Base-by-base conservation (phyloP, 2,329 filamentous ascomycete genomes). In the Claviceps sp. region DNA sequence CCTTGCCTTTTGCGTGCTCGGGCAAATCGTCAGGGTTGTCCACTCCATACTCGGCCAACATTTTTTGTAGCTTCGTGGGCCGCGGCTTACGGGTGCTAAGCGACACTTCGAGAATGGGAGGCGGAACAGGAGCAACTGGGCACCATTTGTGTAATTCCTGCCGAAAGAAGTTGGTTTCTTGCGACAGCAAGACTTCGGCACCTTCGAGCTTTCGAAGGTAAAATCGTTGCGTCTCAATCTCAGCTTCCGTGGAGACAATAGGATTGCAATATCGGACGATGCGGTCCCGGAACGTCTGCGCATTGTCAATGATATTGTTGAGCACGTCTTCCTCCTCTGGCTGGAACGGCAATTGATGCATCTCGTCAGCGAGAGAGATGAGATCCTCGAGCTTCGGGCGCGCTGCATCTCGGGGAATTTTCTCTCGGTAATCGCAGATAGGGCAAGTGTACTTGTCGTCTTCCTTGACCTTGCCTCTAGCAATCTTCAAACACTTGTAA, bases 361-460 rank as follows among this genome's bases (percentile, higher is more conserved):
- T 84, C 65, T 97, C 91, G 8, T 90, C 86, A 54, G 89, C 83
- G 81, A 94, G 93, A 2, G 77, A 71, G 54, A 87, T 76, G 16
- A 98, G 74, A 59, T 97, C 90, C 65, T 98, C 93, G 0, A 98
- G 75, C 68, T 96, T 97, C 0, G 93, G 93, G 30, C 93, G 85
- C 22, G 93, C 89, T 24, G 93, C 93, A 73, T 98, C 93, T 46
- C 93, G 87, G 26, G 93, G 93, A 50, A 98, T 97, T 70, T 91
- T 94, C 64, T 96, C 87, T 17, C 93, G 85, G 82, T 90, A 96
- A 66, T 98, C 93, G 65, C 93, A 98, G 56, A 98, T 95, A 0
- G 93, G 93, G 62, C 93, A 98, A 1, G 91, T 97, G 65, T 96
- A 98, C 66, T 95, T 95, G 64, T 97, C 93, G 56, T 95, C 91